A percentile compares a stretch with the other conserved stretches of the same genome.
phyloP scores from a whole-genome alignment of 2,329 filamentous ascomycete genomes.

The Verticillium klebahnii region DNA sequence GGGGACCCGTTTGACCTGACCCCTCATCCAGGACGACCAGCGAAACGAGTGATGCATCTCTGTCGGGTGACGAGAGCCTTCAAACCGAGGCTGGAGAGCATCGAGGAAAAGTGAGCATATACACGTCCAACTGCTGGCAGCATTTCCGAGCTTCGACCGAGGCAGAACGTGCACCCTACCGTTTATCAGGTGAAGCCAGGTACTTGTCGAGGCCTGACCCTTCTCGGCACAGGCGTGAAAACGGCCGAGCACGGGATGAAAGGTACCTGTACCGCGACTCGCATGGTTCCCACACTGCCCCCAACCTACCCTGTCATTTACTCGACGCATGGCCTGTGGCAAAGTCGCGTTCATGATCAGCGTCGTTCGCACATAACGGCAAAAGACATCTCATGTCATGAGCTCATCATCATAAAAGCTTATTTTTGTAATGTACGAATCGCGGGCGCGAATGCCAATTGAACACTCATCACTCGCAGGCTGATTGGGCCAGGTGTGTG shows the following conservation, averaged over 20 bases:
- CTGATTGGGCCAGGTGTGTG: neutral
- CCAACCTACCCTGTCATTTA: conserved; percentile 2
- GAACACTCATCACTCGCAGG: no score
- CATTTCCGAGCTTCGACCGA: neutral
- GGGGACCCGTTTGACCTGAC: neutral
- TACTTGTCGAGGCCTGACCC: conserved; percentile 1
- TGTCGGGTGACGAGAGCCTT: neutral
- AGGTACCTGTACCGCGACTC: conserved; percentile 2
- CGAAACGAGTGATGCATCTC: neutral
- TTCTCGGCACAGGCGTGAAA: conserved; percentile 4
- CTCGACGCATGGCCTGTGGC: conserved; percentile 1
- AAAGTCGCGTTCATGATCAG: conserved; percentile 7
- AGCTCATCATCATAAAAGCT: conserved; percentile 7
- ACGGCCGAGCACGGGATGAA: neutral
- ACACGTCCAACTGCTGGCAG: neutral
- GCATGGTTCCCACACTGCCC: neutral
- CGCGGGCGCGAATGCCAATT: neutral
- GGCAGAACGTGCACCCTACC: neutral
- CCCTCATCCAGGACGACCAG: neutral
- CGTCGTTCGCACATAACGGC: neutral
- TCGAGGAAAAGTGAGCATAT: neutral
- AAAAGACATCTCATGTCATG: neutral
- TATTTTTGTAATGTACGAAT: conserved; percentile 2
- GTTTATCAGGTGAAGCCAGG: neutral
- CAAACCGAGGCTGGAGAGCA: neutral